Evolutionary conservation across 2,329 filamentous ascomycete species (phyloP), one percentile per base, ranked within the genome.

Genomic region (Tolypocladium nubicola): DNA sequence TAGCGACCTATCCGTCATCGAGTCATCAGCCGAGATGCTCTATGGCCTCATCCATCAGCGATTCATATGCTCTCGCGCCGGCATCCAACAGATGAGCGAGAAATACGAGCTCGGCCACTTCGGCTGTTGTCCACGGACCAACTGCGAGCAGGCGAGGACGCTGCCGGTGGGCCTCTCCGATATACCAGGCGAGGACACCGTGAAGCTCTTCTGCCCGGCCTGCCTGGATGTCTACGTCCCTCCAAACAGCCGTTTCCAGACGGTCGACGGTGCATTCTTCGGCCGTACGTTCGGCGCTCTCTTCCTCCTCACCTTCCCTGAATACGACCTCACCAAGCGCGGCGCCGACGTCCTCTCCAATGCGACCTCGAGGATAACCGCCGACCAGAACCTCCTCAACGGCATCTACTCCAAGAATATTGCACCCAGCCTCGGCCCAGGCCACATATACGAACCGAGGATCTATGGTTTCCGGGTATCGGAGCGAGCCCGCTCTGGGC

Each of bases 91-190:
- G 71, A 99, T 99, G 94, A 90, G 92, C 61, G 94, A 99, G 74
- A 99, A 99, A 73, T 99, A 97, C 77, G 93, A 97, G 73, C 81
- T 96, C 53, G 89, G 92, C 60, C 93, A 99, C 76, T 99, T 99
- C 69, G 94, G 94, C 56, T 86, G 88, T 64, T 99, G 94, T 71
- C 94, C 94, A n/a, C 85, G 94, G 59, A 95, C 93, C 59, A 86
- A 93, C 74, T 99, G 94, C 79, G 88, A 91, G 66, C 87, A 89
- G 59, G 89, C 90, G 62, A 88, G 93, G 67, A 94, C 96, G 16
- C 81, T 99, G 6, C 94, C 94, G 1, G 93, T 99, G 23, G 94
- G 94, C 41, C 83, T 94, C 60, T 96, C 90, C 58, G 94, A 99
- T 73, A 94, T 93, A 53, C 93, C 94, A 0, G 94, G 94, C 62